These are phyloP conservation scores for Coleophoma crateriformis DNA, from an alignment of 2,329 filamentous ascomycete genomes.

Conservation along the genomic window DNA sequence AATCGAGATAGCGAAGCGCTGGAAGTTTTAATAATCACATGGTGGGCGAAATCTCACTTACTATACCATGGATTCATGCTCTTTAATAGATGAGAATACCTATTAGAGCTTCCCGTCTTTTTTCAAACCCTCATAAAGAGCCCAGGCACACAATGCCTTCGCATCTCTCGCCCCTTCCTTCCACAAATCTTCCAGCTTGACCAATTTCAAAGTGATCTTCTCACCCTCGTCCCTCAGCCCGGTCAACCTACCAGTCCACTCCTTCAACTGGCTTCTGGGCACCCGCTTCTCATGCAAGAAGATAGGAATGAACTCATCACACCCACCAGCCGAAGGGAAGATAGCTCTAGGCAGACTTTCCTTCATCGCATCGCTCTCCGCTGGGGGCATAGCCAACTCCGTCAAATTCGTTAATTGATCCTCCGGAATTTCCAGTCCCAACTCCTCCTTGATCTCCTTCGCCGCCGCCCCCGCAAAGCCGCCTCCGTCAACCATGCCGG, in stretches of 20 bases:
- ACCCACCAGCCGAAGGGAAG: slow-evolving; percentile 53
- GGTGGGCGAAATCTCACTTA: neutral
- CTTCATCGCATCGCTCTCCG: slow-evolving; percentile 15
- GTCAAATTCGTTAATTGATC: slow-evolving; percentile 42
- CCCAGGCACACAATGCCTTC: slow-evolving; percentile 54
- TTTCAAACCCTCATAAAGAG: slow-evolving; percentile 51
- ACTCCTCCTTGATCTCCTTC: slow-evolving; percentile 55
- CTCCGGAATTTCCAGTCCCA: slow-evolving; percentile 45
- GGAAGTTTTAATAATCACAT: slow-evolving; percentile 20
- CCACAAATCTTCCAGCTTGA: slow-evolving; percentile 52
- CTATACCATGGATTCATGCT: neutral
- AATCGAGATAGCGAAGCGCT: slow-evolving; percentile 30
- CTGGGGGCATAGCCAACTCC: slow-evolving; percentile 34
- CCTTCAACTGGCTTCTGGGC: slow-evolving; percentile 39
- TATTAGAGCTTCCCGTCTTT: slow-evolving; percentile 21
- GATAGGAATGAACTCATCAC: slow-evolving; percentile 55
- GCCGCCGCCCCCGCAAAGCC: slow-evolving; percentile 53
- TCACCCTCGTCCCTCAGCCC: slow-evolving; percentile 53
- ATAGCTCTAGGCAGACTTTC: slow-evolving; percentile 38
- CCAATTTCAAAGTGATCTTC: slow-evolving; percentile 56
- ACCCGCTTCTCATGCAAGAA: slow-evolving; percentile 51
- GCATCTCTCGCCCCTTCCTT: slow-evolving; percentile 49
- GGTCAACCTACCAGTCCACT: slow-evolving; percentile 53
- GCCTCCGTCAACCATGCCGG: slow-evolving; percentile 52
- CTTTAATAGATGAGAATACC: neutral